These are phyloP conservation scores for Rhodotorula paludigena DNA, from an alignment of 768 basidiomycete genomes.

Conservation along the genomic window DNA sequence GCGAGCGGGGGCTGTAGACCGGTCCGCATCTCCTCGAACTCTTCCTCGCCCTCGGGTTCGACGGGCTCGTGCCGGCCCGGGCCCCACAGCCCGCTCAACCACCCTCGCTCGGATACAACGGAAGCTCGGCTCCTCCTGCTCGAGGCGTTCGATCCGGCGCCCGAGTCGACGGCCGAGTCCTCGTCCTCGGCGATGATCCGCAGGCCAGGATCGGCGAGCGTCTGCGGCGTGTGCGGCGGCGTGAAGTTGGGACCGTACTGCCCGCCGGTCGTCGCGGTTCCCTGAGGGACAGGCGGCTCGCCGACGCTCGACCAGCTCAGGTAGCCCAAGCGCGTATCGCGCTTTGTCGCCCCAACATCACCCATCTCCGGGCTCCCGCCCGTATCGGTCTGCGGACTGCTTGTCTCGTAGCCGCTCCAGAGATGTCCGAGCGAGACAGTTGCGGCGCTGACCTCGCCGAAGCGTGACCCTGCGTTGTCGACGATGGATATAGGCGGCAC, in stretches of 20 bases:
- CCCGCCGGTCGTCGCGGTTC: not conserved
- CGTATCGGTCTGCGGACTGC: not conserved
- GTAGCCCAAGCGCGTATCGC: not conserved
- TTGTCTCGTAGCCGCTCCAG: not conserved
- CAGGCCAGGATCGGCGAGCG: not conserved
- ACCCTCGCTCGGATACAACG: not conserved
- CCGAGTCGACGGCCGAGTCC: not conserved
- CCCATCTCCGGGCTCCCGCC: not conserved
- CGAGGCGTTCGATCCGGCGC: not conserved
- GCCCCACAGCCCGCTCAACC: not conserved
- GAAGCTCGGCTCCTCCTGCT: not conserved
- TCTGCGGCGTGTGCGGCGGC: conserved; percentile 1
- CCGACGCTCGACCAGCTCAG: not conserved
- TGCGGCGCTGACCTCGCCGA: not conserved
- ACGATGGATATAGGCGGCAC: not conserved
- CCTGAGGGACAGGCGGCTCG: not conserved
- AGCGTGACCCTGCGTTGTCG: not conserved
- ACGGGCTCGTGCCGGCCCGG: not conserved
- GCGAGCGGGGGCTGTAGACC: not conserved
- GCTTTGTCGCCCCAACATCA: not conserved
- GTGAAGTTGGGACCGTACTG: not conserved
- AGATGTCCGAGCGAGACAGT: not conserved
- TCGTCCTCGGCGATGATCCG: not conserved
- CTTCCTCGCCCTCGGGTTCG: not conserved
- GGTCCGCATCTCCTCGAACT: not conserved